Evolutionary conservation across 768 basidiomycete genomes (phyloP).

Genomic region (Amanita rimosa): DNA sequence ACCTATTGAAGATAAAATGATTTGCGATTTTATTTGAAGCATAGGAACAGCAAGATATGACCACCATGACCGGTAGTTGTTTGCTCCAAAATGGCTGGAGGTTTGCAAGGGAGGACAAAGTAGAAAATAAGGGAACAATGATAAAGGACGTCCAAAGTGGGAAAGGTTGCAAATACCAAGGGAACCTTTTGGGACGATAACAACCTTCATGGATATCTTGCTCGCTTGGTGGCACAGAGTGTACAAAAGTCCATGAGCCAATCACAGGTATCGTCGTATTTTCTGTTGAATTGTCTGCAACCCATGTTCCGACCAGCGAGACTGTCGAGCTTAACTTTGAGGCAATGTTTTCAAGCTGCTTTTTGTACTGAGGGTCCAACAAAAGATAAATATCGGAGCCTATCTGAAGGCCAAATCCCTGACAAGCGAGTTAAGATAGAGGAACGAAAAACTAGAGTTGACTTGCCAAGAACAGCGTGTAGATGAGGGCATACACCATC

Average conservation of each 20-base stretch:
- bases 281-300: conserved; percentile 41
- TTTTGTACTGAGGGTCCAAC: conserved; percentile 47
- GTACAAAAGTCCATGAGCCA: conserved; percentile 61
- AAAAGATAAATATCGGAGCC: conserved; percentile 74
- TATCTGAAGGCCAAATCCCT: conserved; percentile 78
- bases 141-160: conserved; percentile 69
- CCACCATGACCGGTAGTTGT: conserved; percentile 73
- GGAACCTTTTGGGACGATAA: conserved; percentile 48
- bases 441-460: neutral
- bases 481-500: conserved; percentile 85
- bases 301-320: conserved; percentile 55
- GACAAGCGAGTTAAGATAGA: neutral
- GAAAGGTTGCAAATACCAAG: conserved; percentile 78
- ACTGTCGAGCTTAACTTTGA: conserved; percentile 35
- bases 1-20: conserved; percentile 76
- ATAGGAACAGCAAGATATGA: conserved; percentile 73
- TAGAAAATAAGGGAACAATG: conserved; percentile 67
- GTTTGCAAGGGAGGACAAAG: conserved; percentile 64
- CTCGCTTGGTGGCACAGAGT: conserved; percentile 31
- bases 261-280: conserved; percentile 31
- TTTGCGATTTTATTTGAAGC: conserved; percentile 75
- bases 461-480: conserved; percentile 61
- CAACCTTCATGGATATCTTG: conserved; percentile 54
- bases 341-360: conserved; percentile 41
- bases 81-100: conserved; percentile 63